Evolutionary conservation across 495 filamentous ascomycete species (phyloP), one percentile per base, ranked within the genome.

Genomic region (Neurospora discreta): DNA sequence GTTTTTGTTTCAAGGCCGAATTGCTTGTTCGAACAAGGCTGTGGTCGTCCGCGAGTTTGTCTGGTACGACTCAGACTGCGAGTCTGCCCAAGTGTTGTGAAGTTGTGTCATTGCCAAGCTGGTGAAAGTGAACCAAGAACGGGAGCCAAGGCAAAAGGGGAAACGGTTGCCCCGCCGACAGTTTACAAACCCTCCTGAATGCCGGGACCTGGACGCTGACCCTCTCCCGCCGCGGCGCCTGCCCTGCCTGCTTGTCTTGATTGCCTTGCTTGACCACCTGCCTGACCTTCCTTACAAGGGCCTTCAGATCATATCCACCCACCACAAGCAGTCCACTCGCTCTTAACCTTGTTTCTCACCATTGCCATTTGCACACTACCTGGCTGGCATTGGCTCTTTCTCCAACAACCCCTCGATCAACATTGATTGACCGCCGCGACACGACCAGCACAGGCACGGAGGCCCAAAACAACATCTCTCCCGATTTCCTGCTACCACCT

Each of bases 81-180:
- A 44, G 42, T 44, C 42, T 44, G 42, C 42, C 8, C 33, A 18
- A 44, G 68, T 26, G 46, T 6, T 60, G 52, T 16, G 20, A 60
- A 30, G 52, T 60, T 33, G 52, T 60, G 52, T 60, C 52, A 60
- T 60, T 8, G 52, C 52, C 52, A 60, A 60, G 52, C 52, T 15
- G 26, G 15, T 33, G 30, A 26, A 36, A 36, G 33, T 36, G 33
- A 36, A 36, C 33, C 33, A 36, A 36, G 33, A 5, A 36, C 33
- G 33, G 33, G 30, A 26, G 44, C 23, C 72, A 71, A 43, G 30
- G 40, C 36, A 42, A 74, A 74, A 71, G 69, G 38, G 74, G 73
- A 75, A 75, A 70, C 68, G 41, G 78, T 80, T 80, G 79, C 78
- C 78, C 73, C 16, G 79, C 43, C 78, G 73, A 80, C 79, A 71